phyloP scores from a whole-genome alignment of 352 stramenopile species.

The Pythium myriotylum region DNA sequence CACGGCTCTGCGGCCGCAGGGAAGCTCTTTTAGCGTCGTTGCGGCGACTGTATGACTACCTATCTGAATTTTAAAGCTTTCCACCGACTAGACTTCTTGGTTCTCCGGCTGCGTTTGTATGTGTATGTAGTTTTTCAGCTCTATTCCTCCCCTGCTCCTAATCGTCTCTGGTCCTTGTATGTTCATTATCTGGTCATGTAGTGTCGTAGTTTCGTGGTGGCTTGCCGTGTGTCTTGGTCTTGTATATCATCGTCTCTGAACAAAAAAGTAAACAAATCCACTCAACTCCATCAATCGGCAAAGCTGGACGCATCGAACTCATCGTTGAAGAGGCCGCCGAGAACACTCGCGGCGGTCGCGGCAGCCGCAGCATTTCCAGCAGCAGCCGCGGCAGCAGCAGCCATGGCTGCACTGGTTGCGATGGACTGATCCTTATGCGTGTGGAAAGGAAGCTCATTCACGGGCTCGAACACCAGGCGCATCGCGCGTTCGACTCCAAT shows the following conservation, averaged over 20 bases:
- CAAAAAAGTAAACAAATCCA: slow-evolving; percentile 7
- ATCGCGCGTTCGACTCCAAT: slow-evolving; percentile 16
- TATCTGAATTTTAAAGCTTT: too few species aligned
- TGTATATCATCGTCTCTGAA: slow-evolving; percentile 19
- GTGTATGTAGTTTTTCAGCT: slow-evolving; percentile 14
- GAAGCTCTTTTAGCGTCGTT: slow-evolving; percentile 1
- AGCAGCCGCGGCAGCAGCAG: slow-evolving; percentile 10
- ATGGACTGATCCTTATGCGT: slow-evolving; percentile 29
- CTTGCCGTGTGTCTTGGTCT: not conserved
- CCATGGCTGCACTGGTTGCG: slow-evolving; percentile 20
- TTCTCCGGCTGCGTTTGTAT: not conserved
- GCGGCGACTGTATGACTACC: too few species aligned
- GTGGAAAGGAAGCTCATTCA: slow-evolving; percentile 30
- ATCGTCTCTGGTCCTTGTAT: slow-evolving; percentile 8
- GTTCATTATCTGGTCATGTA: slow-evolving; percentile 9
- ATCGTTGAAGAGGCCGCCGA: slow-evolving; percentile 29
- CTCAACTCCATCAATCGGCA: slow-evolving; percentile 14
- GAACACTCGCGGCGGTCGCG: slow-evolving; percentile 19
- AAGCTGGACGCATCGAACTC: slow-evolving; percentile 26
- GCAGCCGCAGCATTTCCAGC: slow-evolving; percentile 20
- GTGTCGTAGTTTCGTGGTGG: slow-evolving; percentile 18
- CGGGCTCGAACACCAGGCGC: slow-evolving; percentile 21
- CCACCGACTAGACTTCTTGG: too few species aligned
- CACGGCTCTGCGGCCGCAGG: not conserved
- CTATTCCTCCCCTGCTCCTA: slow-evolving; percentile 4